Evolutionary conservation across 2,329 filamentous ascomycete genomes (phyloP), one percentile per base, ranked within the genome.

Genomic region (Nigrograna mackinnonii): DNA sequence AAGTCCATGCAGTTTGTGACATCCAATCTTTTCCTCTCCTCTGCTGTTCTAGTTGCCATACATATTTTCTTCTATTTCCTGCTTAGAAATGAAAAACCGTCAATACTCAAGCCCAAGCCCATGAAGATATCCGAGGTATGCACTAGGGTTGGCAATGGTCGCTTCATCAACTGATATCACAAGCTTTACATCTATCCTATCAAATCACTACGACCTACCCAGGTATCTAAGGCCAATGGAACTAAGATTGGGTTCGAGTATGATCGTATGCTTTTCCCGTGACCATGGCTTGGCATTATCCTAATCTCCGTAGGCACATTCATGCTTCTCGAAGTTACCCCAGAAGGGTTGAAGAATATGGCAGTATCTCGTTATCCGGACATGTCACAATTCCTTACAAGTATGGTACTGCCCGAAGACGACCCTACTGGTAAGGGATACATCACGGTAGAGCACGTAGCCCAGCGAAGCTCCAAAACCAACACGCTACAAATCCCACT

Each of bases 181-280:
- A 34, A 74, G 66, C 67, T 77, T 12, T 73, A 72, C 43, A 62
- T 69, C 5, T 77, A 77, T 44, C 74, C 74, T 3, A 72, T 77
- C 59, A 77, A 77, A 51, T 71, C 72, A 12, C 59, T 76, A 5
- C 68, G 72, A 13, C 64, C 58, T 2, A 61, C 69, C 4, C 63
- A 68, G 16, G 55, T 73, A 19, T 55, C 64, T 2, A 57, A 60
- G 28, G 67, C 70, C 13, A 49, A 67, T 35, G 67, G 72, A 14
- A 75, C 73, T 6, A 65, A 64, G 42, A 55, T 72, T 59, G 74
- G 74, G 46, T 73, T 77, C 42, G 57, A 67, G 20, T 68, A 74
- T 45, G 74, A 77, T 49, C 60, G 74, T 46, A 61, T 54, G 16
- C 21, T 26, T 26, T 11, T 12, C 31, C 20, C 34, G 22, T 26